A percentile compares a stretch with the other conserved stretches of the same genome.
Conservation (phyloP, 805 yeast species). For the Saccharomycopsis schoenii region DNA sequence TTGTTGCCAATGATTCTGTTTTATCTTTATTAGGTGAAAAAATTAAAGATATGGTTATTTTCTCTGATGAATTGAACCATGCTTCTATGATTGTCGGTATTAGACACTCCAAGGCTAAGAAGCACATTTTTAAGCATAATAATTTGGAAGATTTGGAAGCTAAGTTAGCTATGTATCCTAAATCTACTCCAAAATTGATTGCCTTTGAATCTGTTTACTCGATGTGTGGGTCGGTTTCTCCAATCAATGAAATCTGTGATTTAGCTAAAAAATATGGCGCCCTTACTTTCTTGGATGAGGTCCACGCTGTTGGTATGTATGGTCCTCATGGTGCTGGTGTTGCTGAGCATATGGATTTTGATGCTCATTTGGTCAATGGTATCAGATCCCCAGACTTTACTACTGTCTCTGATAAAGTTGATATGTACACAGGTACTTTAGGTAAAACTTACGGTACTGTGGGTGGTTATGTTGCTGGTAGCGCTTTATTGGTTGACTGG, state of each 20-base stretch:
- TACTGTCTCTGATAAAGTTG: conserved; percentile 81
- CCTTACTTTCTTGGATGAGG: conserved; percentile 93
- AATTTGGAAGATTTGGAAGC: conserved; percentile 76
- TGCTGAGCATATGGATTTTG: conserved; percentile 91
- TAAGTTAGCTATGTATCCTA: conserved; percentile 69
- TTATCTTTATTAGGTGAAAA: conserved; percentile 85
- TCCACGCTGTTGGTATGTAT: conserved; percentile 97
- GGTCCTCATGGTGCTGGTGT: conserved; percentile 99
- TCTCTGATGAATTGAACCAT: conserved; percentile 89
- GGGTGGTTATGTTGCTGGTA: conserved; percentile 96
- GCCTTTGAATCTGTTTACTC: conserved; percentile 97
- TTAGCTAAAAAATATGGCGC: conserved; percentile 98
- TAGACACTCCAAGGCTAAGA: conserved; percentile 76
- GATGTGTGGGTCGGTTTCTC: conserved; percentile 97
- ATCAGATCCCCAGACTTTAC: conserved; percentile 39
- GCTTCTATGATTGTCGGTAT: conserved; percentile 98
- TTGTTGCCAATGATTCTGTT: conserved; percentile 94
- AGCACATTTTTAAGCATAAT: conserved; percentile 88
- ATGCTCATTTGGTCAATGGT: conserved; percentile 65
- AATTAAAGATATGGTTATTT: conserved; percentile 79
- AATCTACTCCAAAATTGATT: conserved; percentile 83
- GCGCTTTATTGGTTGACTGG: conserved; percentile 81
- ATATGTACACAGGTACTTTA: conserved; percentile 93
- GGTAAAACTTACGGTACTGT: conserved; percentile 97
- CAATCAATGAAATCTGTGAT: conserved; percentile 85